These are phyloP conservation scores for Solanum virginianum DNA, from an alignment of 257 asterid species.

Conservation along the genomic window DNA sequence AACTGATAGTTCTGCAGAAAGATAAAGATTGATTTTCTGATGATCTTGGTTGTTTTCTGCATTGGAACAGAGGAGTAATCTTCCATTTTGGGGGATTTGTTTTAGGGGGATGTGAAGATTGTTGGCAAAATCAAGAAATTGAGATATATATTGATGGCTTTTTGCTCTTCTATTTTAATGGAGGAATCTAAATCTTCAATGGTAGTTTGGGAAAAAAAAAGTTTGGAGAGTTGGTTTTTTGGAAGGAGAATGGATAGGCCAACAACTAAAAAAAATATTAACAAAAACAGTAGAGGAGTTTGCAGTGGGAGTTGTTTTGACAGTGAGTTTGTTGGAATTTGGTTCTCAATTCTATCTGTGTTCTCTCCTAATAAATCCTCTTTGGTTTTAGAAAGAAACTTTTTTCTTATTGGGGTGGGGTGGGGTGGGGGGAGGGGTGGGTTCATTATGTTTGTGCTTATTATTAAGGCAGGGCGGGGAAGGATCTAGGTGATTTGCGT, in stretches of 20 bases:
- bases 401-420: background rate
- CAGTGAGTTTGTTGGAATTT: slow-evolving; percentile 9
- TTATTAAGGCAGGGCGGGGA: background rate
- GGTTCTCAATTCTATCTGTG: slow-evolving; percentile 3
- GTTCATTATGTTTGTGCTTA: background rate
- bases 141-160: background rate
- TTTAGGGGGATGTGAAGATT: background rate
- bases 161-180: background rate
- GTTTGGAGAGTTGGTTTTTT: slow-evolving; percentile 13
- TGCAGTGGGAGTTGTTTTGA: slow-evolving; percentile 20
- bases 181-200: background rate
- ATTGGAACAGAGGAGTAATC: slow-evolving; percentile 11
- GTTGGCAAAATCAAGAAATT: background rate
- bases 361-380: background rate
- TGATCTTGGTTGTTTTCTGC: slow-evolving; percentile 31
- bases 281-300: slow-evolving; percentile 5
- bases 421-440: too few relatives aligned
- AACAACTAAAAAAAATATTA: slow-evolving; percentile 26
- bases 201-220: background rate
- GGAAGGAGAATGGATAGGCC: slow-evolving; percentile 41
- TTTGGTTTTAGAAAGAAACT: background rate
- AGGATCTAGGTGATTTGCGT: background rate
- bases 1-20: slow-evolving; percentile 49
- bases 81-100: background rate
- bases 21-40: slow-evolving; percentile 57